phyloP scores from a whole-genome alignment of 202 grass and related monocot species.

The Hordeum pubiflorum region DNA sequence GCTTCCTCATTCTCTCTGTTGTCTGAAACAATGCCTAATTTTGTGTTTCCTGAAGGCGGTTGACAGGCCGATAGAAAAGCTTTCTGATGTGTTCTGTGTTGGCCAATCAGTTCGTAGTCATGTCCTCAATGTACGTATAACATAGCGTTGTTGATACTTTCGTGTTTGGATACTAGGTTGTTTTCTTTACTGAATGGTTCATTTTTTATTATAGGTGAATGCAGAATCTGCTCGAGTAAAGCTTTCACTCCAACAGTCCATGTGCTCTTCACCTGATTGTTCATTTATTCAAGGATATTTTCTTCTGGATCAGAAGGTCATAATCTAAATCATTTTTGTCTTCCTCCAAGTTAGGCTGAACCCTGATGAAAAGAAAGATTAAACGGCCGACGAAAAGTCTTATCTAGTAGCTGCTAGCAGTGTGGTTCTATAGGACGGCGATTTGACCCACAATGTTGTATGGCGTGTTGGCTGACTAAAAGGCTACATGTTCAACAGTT shows the following conservation, averaged over 20 bases:
- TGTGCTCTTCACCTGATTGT: slow-evolving; percentile 67
- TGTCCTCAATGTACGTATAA: slow-evolving; percentile 58
- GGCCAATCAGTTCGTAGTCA: slow-evolving; percentile 85
- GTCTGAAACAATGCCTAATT: slow-evolving; percentile 29
- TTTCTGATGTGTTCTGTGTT: slow-evolving; percentile 62
- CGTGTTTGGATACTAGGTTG: slow-evolving; percentile 6
- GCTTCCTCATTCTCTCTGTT: not conserved
- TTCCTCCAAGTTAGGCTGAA: slow-evolving; percentile 16
- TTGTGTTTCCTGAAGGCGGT: slow-evolving; percentile 61
- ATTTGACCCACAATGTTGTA: too few relatives aligned
- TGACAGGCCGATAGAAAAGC: slow-evolving; percentile 57
- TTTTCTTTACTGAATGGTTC: slow-evolving; percentile 15
- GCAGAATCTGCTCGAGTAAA: slow-evolving; percentile 72
- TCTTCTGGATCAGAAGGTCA: slow-evolving; percentile 80
- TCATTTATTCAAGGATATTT: slow-evolving; percentile 89
- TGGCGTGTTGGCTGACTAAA: too few relatives aligned
- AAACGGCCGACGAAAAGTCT: not conserved
- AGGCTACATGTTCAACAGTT: too few relatives aligned
- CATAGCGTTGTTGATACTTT: slow-evolving; percentile 6
- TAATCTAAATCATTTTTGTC: not conserved
- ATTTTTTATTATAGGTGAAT: slow-evolving; percentile 49
- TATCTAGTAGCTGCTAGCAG: not conserved
- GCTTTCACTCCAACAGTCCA: slow-evolving; percentile 75
- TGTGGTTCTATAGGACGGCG: too few relatives aligned
- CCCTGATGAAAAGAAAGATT: slow-evolving; percentile 4